Percentiles rank a stretch among this genome's conserved stretches.
These are phyloP conservation scores for Mortierella sp. DNA, from an alignment of 371 early-diverging fungal species.

Conservation along the genomic window DNA sequence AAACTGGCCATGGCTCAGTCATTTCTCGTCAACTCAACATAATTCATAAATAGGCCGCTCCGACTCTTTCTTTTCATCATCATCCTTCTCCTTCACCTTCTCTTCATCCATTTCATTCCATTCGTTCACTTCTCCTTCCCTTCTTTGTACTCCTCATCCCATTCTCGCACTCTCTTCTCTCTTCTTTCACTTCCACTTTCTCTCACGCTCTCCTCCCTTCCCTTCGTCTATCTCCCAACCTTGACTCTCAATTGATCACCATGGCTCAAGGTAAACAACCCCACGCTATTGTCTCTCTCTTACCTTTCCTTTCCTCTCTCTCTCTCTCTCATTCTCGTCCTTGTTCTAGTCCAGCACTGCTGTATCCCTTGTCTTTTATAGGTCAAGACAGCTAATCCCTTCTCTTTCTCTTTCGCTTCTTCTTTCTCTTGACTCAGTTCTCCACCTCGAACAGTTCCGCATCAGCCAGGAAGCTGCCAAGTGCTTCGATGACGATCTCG, in stretches of 20 bases:
- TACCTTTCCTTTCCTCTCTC: background rate
- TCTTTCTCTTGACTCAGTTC: slow-evolving; percentile 5
- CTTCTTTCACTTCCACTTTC: background rate
- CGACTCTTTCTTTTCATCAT: background rate
- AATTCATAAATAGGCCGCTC: background rate
- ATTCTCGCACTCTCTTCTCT: background rate
- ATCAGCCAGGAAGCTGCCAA: slow-evolving; percentile 49
- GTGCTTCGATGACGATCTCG: slow-evolving; percentile 55
- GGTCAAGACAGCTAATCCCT: background rate
- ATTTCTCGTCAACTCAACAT: background rate
- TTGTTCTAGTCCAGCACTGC: background rate
- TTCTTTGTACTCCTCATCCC: background rate
- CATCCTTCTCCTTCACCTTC: background rate
- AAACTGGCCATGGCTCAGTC: background rate
- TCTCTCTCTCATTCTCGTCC: too few species aligned
- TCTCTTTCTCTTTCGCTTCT: background rate
- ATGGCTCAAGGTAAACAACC: slow-evolving; percentile 13
- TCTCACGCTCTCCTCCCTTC: background rate
- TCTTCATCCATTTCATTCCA: background rate
- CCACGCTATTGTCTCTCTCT: too few species aligned
- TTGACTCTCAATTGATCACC: background rate
- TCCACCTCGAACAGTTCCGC: slow-evolving; percentile 46
- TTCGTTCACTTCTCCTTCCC: background rate
- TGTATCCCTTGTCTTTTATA: background rate
- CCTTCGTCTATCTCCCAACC: background rate